These are phyloP conservation scores for Rhynchosporium secalis DNA, from an alignment of 2,329 filamentous ascomycete genomes.

Conservation along the genomic window DNA sequence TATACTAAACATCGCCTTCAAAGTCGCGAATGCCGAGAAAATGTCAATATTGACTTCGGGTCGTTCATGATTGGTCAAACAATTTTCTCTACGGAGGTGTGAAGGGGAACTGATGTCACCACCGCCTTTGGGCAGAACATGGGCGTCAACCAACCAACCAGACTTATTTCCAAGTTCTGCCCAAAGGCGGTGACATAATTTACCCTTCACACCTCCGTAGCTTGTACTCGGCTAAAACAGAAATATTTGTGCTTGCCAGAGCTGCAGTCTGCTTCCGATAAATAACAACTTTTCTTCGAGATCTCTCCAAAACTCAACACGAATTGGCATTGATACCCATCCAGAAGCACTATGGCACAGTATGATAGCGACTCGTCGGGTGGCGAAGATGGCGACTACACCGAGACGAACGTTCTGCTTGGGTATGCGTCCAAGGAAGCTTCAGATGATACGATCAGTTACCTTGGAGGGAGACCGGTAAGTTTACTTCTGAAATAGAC, in stretches of 20 bases:
- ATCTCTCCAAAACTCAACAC: not conserved
- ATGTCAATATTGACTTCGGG: not conserved
- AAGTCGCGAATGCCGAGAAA: not conserved
- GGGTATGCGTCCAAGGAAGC: slow-evolving; percentile 81
- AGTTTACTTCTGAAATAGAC: slow-evolving; percentile 37
- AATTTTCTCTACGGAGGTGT: too few species aligned
- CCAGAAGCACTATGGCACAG: slow-evolving; percentile 57
- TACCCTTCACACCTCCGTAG: too few species aligned
- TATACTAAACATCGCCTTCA: too few species aligned
- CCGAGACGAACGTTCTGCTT: slow-evolving; percentile 83
- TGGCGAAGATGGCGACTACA: slow-evolving; percentile 66
- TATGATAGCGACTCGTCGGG: slow-evolving; percentile 86
- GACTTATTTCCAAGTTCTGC: too few species aligned
- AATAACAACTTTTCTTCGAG: not conserved
- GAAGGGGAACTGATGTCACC: too few species aligned
- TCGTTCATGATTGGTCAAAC: slow-evolving; percentile 13
- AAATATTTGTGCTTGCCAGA: slow-evolving; percentile 11
- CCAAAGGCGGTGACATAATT: too few species aligned
- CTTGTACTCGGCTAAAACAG: slow-evolving; percentile 25
- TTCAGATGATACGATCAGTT: slow-evolving; percentile 78
- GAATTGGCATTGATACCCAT: not conserved
- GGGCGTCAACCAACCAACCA: too few species aligned
- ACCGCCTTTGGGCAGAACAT: too few species aligned
- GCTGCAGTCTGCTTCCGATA: not conserved
- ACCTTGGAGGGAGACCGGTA: slow-evolving; percentile 86